Evolutionary conservation across 2,329 filamentous ascomycete species (phyloP).

Genomic region (Calonectria montana): DNA sequence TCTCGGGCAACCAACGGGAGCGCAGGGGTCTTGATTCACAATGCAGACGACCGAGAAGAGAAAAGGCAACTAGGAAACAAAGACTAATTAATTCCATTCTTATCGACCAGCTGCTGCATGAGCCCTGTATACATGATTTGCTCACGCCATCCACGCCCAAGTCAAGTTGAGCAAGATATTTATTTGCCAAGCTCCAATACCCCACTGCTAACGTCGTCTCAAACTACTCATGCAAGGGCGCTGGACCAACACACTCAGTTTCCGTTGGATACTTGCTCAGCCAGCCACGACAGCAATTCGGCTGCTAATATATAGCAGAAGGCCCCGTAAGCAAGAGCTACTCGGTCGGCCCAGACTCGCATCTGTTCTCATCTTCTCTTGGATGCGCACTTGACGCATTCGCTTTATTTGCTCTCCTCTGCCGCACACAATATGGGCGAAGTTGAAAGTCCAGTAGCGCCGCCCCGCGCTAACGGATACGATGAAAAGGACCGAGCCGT

Average conservation of each 20-base stretch:
- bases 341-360: background rate
- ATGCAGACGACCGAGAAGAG: background rate
- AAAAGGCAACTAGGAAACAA: background rate
- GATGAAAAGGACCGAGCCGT: background rate
- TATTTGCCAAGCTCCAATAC: background rate
- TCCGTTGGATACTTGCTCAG: slow-evolving; percentile 5
- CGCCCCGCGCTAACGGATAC: background rate
- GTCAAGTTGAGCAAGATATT: background rate
- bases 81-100: background rate
- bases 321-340: background rate
- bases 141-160: background rate
- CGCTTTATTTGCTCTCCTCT: background rate
- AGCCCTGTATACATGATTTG: background rate
- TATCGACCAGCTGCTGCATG: background rate
- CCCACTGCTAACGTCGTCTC: background rate
- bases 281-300: background rate
- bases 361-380: background rate
- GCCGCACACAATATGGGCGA: background rate
- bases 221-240: background rate
- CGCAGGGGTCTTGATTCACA: background rate
- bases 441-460: background rate
- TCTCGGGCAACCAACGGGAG: background rate
- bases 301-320: background rate
- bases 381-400: background rate
- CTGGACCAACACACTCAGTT: background rate